phyloP scores from a whole-genome alignment of 140 eudicot species.

The Senecio squalidus region DNA sequence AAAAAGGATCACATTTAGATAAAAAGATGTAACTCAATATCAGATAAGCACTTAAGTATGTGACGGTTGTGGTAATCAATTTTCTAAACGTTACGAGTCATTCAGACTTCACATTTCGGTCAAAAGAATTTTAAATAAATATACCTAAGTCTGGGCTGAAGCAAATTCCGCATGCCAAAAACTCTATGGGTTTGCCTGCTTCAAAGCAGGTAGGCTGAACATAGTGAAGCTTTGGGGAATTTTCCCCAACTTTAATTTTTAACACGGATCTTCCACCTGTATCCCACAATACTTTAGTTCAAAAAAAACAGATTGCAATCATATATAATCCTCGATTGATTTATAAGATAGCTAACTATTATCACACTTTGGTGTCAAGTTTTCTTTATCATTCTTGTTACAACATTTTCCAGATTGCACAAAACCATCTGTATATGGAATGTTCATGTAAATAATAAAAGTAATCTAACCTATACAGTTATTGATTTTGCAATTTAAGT shows the following conservation, averaged over 20 bases:
- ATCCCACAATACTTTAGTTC: constrained; percentile 15
- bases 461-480: not conserved
- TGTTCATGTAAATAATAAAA: not conserved
- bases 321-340: not conserved
- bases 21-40: not conserved
- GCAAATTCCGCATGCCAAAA: constrained; percentile 85
- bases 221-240: constrained; percentile 73
- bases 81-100: not conserved
- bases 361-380: not conserved
- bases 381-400: not conserved
- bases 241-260: constrained; percentile 37
- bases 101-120: not conserved
- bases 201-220: constrained; percentile 79
- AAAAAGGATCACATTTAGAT: not conserved
- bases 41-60: not conserved
- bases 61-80: not conserved
- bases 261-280: constrained; percentile 69
- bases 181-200: constrained; percentile 89
- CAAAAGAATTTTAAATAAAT: not conserved
- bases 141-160: constrained; percentile 86
- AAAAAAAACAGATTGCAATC: not conserved
- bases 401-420: constrained; percentile 8
- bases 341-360: not conserved
- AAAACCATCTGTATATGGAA: not conserved
- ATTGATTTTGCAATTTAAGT: not conserved